These are phyloP conservation scores for Myriosclerotinia scirpicola DNA, from an alignment of 2,329 filamentous ascomycete species.

Conservation along the genomic window DNA sequence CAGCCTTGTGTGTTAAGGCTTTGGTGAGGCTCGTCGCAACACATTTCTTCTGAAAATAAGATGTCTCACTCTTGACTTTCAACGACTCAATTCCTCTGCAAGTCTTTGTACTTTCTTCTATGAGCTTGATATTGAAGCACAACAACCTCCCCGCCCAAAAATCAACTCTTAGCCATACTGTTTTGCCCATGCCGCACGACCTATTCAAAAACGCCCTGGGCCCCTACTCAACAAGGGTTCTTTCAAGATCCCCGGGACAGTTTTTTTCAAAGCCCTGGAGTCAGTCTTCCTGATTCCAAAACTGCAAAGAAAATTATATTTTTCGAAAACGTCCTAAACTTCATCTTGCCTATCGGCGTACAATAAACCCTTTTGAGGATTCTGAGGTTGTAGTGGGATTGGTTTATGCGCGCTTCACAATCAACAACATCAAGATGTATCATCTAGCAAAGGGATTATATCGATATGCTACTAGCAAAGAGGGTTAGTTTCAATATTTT, in stretches of 20 bases:
- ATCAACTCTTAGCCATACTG: background rate
- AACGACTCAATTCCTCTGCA: background rate
- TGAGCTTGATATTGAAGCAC: background rate
- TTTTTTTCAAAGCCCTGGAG: background rate
- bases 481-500: slow-evolving; percentile 58
- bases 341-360: background rate
- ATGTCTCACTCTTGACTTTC: background rate
- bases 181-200: background rate
- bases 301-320: background rate
- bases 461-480: slow-evolving; percentile 93
- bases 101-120: background rate
- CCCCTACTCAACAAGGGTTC: background rate
- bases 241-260: background rate
- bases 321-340: background rate
- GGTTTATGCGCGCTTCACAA: background rate
- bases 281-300: background rate
- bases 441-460: slow-evolving; percentile 95
- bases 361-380: background rate
- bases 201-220: background rate
- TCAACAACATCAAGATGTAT: slow-evolving; percentile 63
- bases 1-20: slow-evolving; percentile 21
- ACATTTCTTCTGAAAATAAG: background rate
- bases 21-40: background rate
- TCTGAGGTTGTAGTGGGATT: background rate
- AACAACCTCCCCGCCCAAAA: background rate